Evolutionary conservation across 129 eudicot genomes (phyloP).

Genomic region (Centrapalus pauciflorus): DNA sequence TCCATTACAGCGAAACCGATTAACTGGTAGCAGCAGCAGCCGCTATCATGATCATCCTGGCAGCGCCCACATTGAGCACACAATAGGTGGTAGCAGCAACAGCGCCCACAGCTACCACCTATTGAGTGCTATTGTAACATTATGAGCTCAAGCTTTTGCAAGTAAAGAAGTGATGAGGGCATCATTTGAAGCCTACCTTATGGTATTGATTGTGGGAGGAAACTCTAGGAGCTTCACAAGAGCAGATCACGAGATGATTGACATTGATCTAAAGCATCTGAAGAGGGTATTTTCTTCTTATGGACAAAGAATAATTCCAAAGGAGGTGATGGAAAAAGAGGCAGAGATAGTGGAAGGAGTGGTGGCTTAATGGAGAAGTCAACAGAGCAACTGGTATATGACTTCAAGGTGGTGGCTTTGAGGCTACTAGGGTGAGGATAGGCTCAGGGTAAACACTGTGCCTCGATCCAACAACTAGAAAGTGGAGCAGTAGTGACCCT

Average conservation of each 20-base stretch:
- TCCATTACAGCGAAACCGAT: slow-evolving; percentile 34
- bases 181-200: slow-evolving; percentile 68
- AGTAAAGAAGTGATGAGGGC: slow-evolving; percentile 87
- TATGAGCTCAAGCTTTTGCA: slow-evolving; percentile 61
- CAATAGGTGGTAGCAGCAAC: slow-evolving; percentile 86
- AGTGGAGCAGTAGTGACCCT: slow-evolving; percentile 81
- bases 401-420: slow-evolving; percentile 56
- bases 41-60: slow-evolving; percentile 20
- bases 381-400: slow-evolving; percentile 76
- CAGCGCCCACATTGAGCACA: slow-evolving; percentile 47
- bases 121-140: slow-evolving; percentile 63
- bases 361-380: slow-evolving; percentile 72
- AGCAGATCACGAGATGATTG: slow-evolving; percentile 61
- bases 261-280: slow-evolving; percentile 63
- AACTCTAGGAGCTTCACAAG: slow-evolving; percentile 41
- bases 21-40: not conserved
- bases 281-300: slow-evolving; percentile 47
- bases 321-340: slow-evolving; percentile 60
- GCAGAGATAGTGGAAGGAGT: slow-evolving; percentile 74
- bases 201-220: slow-evolving; percentile 88
- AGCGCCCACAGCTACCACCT: slow-evolving; percentile 83
- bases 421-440: slow-evolving; percentile 56
- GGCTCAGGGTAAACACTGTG: slow-evolving; percentile 56
- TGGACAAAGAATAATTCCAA: slow-evolving; percentile 49
- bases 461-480: slow-evolving; percentile 93